Percentiles rank a stretch among this genome's conserved stretches.
These are phyloP conservation scores for Tephrocybe sp. DNA, from an alignment of 768 basidiomycete species.

Conservation along the genomic window DNA sequence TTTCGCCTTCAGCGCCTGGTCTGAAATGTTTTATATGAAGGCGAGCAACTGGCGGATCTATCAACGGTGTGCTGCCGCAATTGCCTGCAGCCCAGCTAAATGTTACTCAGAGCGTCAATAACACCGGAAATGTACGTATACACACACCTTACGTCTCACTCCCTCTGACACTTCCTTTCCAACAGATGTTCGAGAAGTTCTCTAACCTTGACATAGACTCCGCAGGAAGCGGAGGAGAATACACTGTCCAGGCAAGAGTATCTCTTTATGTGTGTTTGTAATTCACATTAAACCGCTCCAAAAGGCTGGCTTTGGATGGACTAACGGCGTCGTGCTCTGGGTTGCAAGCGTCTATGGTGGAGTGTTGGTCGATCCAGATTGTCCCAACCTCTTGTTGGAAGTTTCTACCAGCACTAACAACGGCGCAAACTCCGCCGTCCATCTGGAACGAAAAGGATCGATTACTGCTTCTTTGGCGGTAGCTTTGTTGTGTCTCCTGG, in stretches of 20 bases:
- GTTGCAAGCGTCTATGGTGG: slow-evolving; percentile 66
- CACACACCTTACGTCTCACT: not conserved
- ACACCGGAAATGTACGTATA: slow-evolving; percentile 72
- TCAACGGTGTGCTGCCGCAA: slow-evolving; percentile 65
- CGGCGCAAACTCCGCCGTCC: slow-evolving; percentile 14
- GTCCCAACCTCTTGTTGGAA: slow-evolving; percentile 48
- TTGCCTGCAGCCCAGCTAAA: slow-evolving; percentile 72
- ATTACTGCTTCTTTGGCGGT: not conserved
- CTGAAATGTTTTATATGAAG: slow-evolving; percentile 30
- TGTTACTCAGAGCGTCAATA: slow-evolving; percentile 61
- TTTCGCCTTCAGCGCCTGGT: not conserved
- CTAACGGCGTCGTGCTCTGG: slow-evolving; percentile 81
- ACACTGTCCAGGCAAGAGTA: slow-evolving; percentile 70
- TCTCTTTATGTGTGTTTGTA: too few species aligned
- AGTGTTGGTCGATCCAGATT: slow-evolving; percentile 58
- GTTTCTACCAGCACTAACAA: slow-evolving; percentile 14
- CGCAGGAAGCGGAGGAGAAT: slow-evolving; percentile 82
- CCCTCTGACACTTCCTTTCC: not conserved
- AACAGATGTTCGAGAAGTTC: slow-evolving; percentile 88
- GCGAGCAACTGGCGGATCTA: slow-evolving; percentile 87
- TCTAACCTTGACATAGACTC: slow-evolving; percentile 76
- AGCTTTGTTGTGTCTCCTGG: not conserved
- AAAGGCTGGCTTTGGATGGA: slow-evolving; percentile 85
- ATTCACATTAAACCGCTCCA: slow-evolving; percentile 1
- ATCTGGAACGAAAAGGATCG: slow-evolving; percentile 3